Evolutionary conservation across 1,284 basidiomycete species (phyloP), one percentile per base, ranked within the genome.

Genomic region (Ustilago hordei): DNA sequence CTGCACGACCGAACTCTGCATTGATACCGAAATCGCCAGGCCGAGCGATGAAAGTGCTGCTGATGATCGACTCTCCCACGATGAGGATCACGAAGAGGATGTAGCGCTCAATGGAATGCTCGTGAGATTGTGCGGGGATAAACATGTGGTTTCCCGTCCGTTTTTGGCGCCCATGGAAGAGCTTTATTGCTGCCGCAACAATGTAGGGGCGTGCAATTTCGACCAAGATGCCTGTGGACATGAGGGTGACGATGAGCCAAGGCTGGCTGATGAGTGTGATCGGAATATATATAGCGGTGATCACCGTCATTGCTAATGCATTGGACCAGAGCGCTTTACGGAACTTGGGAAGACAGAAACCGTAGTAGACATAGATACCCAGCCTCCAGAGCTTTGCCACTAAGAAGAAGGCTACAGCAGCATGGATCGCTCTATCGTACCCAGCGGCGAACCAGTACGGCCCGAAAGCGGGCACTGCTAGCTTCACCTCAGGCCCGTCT

Each of bases 51-150:
- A 69, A 81, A 19, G 67, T 75, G 55, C 68, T 64, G 28, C 54
- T 69, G 43, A 84, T 72, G 52, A 83, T 82, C 48, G 73, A 64
- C 32, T 84, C 83, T 47, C 83, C 84, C 8, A 81, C 70, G 47
- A 83, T 76, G n/a, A 85, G 69, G 57, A 85, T 81, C 23, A 78
- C 75, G 45, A 85, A 85, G 9, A 80, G 76, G 0, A 82, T 64
- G 34, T 73, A 75, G 2, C 82, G 69, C 47, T 84, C 82, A 62
- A 80, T 80, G 38, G 74, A 75, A 53, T 84, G 82, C 39, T 82
- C 82, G 62, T 82, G 73, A 35, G 75, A 81, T 15, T 72, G 55
- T 0, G 78, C 82, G 2, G 81, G 81, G 41, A 85, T 83, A 38
- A 74, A 85, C 59, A 79, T 74, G 31, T 75, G 70, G 15, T 74